These are phyloP conservation scores for Firmiana major DNA, from an alignment of 345 rosid species.

Conservation along the genomic window DNA sequence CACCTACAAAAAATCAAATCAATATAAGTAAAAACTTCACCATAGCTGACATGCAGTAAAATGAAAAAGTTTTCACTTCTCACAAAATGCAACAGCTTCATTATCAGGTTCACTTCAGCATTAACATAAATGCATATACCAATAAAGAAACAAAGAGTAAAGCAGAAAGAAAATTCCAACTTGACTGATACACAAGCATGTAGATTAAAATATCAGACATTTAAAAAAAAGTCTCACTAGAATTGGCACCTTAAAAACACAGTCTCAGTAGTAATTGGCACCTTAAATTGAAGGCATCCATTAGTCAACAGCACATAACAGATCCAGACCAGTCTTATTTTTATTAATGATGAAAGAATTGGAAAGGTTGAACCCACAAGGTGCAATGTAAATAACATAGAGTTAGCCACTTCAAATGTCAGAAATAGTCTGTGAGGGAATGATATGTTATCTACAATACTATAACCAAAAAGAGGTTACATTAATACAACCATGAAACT, in stretches of 20 bases:
- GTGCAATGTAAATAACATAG: neutral
- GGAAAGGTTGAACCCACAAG: neutral
- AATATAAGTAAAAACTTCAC: constrained; percentile 1
- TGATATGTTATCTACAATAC: neutral
- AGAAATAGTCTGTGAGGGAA: neutral
- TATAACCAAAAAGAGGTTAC: neutral
- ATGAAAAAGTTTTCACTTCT: neutral
- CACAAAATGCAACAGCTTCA: constrained; percentile 3
- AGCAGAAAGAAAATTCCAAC: constrained; percentile 9
- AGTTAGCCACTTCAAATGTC: neutral
- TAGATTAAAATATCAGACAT: neutral
- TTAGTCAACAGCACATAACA: neutral
- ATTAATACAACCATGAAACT: neutral
- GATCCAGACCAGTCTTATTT: neutral
- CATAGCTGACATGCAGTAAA: neutral
- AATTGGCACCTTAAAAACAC: constrained; percentile 1
- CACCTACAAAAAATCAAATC: constrained; percentile 54
- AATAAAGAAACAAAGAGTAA: neutral
- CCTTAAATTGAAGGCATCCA: neutral
- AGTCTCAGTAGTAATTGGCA: neutral
- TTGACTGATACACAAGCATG: neutral
- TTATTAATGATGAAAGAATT: neutral
- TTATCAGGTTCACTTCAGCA: neutral
- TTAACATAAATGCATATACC: neutral
- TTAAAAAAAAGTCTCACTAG: neutral